Evolutionary conservation across 208 protist species (phyloP), one percentile per base, ranked within the genome.

Genomic region (Wallacemonas sp.): DNA sequence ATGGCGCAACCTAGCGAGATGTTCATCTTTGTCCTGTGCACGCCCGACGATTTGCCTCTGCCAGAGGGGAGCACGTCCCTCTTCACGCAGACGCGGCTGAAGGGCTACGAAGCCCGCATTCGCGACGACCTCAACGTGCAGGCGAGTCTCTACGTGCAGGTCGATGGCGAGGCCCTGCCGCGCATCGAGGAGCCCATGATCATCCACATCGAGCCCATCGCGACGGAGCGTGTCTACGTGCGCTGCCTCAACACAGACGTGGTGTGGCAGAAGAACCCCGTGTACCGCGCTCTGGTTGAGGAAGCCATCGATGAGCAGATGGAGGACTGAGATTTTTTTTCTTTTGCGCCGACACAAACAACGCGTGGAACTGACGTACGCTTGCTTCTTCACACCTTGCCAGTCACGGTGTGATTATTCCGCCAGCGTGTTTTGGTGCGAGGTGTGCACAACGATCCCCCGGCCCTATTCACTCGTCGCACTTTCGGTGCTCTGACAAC

Each of bases 11-110:
- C 76, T 9, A 38, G 61, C n/a, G 89, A 92, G 65, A 59, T 87
- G 55, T 85, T 86, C 42, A 48, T 81, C 10, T 94, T 92, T 68
- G 67, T 91, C n/a, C 58, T 85, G 3, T 94, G 89, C 71, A 85
- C 73, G 15, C 83, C 89, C 1, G 68, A 81, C n/a, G 85, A 92
- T 50, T 58, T 94, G 15, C 57, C 4, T 45, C 33, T 41, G 48
- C 27, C 66, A 39, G 34, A 50, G 58, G 57, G 66, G 15, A n/a
- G 29, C 27, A 62, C 50, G 44, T 76, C 70, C 33, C 17, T 50
- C 58, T 80, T 79, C 68, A 73, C 76, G 19, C 53, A 58, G 33
- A n/a, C 27, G 17, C 9, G 71, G 2, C 21, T 78, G 12, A 64
- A 74, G 26, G 21, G 48, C 30, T 54, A 70, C 45, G 54, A 63